Percentiles rank a stretch among this genome's conserved stretches.
Evolutionary conservation across 2,329 filamentous ascomycete genomes (phyloP).

Genomic region (Leptographium radiaticola): DNA sequence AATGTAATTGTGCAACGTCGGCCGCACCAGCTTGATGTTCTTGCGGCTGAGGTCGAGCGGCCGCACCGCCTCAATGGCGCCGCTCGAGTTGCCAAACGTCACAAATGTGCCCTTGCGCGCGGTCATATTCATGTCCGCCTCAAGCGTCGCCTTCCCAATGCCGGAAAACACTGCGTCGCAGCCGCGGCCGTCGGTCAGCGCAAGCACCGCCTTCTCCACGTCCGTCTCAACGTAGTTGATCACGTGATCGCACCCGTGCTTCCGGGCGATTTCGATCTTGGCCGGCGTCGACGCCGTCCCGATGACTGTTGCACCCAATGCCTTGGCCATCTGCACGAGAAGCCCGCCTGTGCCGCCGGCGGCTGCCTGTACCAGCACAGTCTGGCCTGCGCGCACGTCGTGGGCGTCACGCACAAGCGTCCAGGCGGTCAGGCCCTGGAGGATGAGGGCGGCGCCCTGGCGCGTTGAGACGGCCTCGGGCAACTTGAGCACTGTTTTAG

Average conservation of each 20-base stretch:
- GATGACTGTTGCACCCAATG: slow-evolving; percentile 65
- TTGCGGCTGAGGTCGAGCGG: slow-evolving; percentile 49
- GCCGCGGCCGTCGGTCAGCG: slow-evolving; percentile 60
- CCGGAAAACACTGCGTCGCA: slow-evolving; percentile 72
- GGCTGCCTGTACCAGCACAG: slow-evolving; percentile 73
- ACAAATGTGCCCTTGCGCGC: slow-evolving; percentile 65
- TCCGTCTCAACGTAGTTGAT: slow-evolving; percentile 55
- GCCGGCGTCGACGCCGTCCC: slow-evolving; percentile 63
- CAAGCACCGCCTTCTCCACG: slow-evolving; percentile 44
- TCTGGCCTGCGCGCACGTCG: slow-evolving; percentile 12
- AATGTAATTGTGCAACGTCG: slow-evolving; percentile 59
- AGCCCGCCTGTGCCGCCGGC: slow-evolving; percentile 71
- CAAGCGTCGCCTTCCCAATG: slow-evolving; percentile 73
- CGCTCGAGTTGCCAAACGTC: slow-evolving; percentile 67
- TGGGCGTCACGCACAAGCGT: slow-evolving; percentile 61
- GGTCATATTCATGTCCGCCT: slow-evolving; percentile 60
- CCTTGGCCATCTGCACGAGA: slow-evolving; percentile 61
- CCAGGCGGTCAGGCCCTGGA: slow-evolving; percentile 75
- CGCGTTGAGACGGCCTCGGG: slow-evolving; percentile 49
- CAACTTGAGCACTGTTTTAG: slow-evolving; percentile 45
- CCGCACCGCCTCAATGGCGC: slow-evolving; percentile 55
- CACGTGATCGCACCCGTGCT: slow-evolving; percentile 58
- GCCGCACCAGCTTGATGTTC: slow-evolving; percentile 62
- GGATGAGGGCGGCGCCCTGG: slow-evolving; percentile 51
- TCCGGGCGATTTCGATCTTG: slow-evolving; percentile 58